Base-by-base conservation (phyloP, 345 rosid species). In the Bretschneidera sinensis region DNA sequence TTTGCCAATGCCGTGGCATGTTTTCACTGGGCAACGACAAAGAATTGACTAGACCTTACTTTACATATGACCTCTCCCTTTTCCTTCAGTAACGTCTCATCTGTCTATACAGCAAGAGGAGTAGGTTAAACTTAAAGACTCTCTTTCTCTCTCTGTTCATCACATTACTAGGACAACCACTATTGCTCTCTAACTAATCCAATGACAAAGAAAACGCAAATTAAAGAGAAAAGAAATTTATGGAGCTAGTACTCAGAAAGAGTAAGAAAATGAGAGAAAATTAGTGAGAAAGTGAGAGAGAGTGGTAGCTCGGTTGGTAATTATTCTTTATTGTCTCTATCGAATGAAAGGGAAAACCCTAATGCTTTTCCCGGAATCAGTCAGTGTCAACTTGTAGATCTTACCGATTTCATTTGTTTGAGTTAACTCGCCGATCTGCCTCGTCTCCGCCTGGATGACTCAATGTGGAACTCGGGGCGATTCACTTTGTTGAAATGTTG, bases 51-150 rank as follows among this genome's bases (percentile, higher is more conserved):
- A 47, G 39, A 60, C 53, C 66, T 25, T 68, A 67, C 71, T 10
- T 21, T n/a, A 65, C n/a, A 11, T 17, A 14, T 39, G 45, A 72
- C 72, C 68, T 72, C n/a, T 55, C 75, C 35, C 69, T 19, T 23
- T 58, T 31, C 75, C 84, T 51, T 57, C 71, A 51, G 71, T 65
- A 21, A 57, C 67, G 10, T 39, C 8, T 14, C 45, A 1, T n/a
- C 59, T 52, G 19, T 57, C 66, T 62, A 51, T 49, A 24, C 60
- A 17, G 48, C 63, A 69, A 43, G 52, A 17, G 73, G 61, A 77
- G 83, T 76, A 28, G 75, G 85, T 77, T 79, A 63, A 81, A 85
- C 72, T 83, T 85, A 83, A 76, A 64, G 65, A 39, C 61, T 54
- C 60, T 56, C 63, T 35, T 18, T 54, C 68, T 48, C 47, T 14